These are phyloP conservation scores for Loxodes magnus DNA, from an alignment of 73 alveolate species.

Conservation along the genomic window DNA sequence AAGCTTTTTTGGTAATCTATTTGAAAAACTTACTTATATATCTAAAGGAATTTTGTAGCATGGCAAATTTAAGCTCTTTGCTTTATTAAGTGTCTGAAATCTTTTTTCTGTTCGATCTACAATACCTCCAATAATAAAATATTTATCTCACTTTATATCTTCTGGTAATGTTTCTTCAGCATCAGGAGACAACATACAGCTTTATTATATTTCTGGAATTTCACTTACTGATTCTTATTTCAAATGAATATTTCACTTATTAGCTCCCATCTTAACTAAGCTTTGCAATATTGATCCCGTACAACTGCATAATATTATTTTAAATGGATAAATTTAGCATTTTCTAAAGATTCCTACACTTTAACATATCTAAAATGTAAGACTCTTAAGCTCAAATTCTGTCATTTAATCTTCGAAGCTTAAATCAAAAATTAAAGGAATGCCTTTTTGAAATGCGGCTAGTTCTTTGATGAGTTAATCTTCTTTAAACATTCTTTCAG, in stretches of 20 bases:
- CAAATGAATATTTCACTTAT: background rate
- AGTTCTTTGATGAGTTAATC: background rate
- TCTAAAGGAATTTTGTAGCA: background rate
- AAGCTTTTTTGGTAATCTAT: background rate
- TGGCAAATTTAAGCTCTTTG: background rate
- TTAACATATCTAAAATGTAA: background rate
- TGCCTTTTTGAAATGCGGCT: background rate
- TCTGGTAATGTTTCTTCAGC: conserved; percentile 7
- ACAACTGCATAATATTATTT: background rate
- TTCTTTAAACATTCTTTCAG: background rate
- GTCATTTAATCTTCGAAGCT: background rate
- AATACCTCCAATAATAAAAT: conserved; percentile 6
- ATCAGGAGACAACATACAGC: conserved; percentile 10
- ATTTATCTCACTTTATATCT: background rate
- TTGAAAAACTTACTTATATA: background rate
- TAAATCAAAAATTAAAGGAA: conserved; percentile 1
- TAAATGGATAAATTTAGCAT: background rate
- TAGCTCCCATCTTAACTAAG: background rate
- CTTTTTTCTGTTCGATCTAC: conserved; percentile 2
- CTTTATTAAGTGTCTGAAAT: background rate
- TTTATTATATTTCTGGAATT: conserved; percentile 2
- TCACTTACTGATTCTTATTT: background rate
- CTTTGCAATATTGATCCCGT: background rate
- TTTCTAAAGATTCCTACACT: conserved; percentile 3
- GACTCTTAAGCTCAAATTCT: background rate